phyloP scores from a whole-genome alignment of 768 basidiomycete species.

The Boletus eberwhitei region DNA sequence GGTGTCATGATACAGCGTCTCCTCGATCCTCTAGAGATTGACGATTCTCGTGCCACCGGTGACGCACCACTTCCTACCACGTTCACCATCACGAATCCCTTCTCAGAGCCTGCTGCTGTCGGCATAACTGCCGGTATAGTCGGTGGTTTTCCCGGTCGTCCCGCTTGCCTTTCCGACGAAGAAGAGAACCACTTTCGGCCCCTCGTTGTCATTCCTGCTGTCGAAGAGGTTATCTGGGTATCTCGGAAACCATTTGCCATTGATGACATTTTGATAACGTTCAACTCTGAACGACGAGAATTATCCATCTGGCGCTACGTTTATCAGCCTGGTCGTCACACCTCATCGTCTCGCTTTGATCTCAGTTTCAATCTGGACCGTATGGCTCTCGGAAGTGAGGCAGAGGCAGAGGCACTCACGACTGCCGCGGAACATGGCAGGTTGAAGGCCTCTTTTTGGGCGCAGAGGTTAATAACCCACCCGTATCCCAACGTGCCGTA shows the following conservation, averaged over 20 bases:
- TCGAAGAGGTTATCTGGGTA: slow-evolving; percentile 65
- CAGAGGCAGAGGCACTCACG: slow-evolving; percentile 41
- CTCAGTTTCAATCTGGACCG: slow-evolving; percentile 61
- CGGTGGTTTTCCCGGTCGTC: slow-evolving; percentile 37
- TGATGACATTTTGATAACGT: slow-evolving; percentile 54
- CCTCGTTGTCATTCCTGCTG: slow-evolving; percentile 53
- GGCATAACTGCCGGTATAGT: slow-evolving; percentile 63
- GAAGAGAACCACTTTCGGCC: slow-evolving; percentile 49
- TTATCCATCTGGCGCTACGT: slow-evolving; percentile 73
- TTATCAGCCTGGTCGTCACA: slow-evolving; percentile 43
- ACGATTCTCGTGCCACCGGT: slow-evolving; percentile 62
- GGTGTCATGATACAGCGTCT: slow-evolving; percentile 78
- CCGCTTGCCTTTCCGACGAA: slow-evolving; percentile 48
- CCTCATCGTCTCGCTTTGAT: slow-evolving; percentile 52
- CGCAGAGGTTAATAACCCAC: slow-evolving; percentile 54
- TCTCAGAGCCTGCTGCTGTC: slow-evolving; percentile 69
- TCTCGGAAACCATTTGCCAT: slow-evolving; percentile 42
- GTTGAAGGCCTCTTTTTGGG: slow-evolving; percentile 74
- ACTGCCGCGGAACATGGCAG: slow-evolving; percentile 54
- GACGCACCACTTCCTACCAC: slow-evolving; percentile 74
- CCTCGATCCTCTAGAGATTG: slow-evolving; percentile 61
- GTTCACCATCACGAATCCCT: slow-evolving; percentile 74
- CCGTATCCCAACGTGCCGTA: slow-evolving; percentile 51
- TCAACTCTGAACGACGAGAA: slow-evolving; percentile 49
- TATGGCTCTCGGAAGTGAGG: slow-evolving; percentile 56